Evolutionary conservation across 768 basidiomycete genomes (phyloP).

Genomic region (Phylloporus scabripes): DNA sequence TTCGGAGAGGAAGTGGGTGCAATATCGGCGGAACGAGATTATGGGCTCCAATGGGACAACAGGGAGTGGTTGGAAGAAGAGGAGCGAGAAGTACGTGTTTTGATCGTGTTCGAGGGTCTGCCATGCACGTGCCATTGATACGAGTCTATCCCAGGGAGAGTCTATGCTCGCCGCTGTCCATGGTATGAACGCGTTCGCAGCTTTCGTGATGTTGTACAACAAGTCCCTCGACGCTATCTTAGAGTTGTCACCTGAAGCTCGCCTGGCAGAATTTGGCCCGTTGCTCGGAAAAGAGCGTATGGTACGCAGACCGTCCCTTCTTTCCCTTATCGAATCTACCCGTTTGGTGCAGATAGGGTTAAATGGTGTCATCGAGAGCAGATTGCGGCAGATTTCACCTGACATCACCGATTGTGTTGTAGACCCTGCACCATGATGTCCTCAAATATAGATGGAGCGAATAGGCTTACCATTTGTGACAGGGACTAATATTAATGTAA

Average conservation of each 20-base stretch:
- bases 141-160: constrained; percentile 46
- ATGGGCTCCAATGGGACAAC: constrained; percentile 45
- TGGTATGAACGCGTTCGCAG: constrained; percentile 69
- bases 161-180: constrained; percentile 46
- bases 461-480: constrained; percentile 6
- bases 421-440: constrained; percentile 12
- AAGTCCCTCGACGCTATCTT: constrained; percentile 52
- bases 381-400: constrained; percentile 27
- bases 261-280: constrained; percentile 40
- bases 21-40: constrained; percentile 37
- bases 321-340: constrained; percentile 6
- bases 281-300: constrained; percentile 48
- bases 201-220: constrained; percentile 57
- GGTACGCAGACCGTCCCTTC: constrained; percentile 35
- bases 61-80: constrained; percentile 61
- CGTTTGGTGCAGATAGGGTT: constrained; percentile 26
- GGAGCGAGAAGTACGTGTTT: constrained; percentile 40
- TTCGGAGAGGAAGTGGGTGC: constrained; percentile 57
- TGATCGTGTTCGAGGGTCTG: constrained; percentile 8
- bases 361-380: constrained; percentile 34
- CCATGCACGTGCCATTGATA: constrained; percentile 11
- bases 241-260: constrained; percentile 41
- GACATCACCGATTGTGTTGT: constrained; percentile 9
- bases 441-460: constrained; percentile 4
- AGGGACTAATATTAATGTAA: constrained; percentile 25